Percentiles rank a stretch among this genome's conserved stretches.
phyloP scores from a whole-genome alignment of 768 basidiomycete species.

The Pleurotus tuber-regium region DNA sequence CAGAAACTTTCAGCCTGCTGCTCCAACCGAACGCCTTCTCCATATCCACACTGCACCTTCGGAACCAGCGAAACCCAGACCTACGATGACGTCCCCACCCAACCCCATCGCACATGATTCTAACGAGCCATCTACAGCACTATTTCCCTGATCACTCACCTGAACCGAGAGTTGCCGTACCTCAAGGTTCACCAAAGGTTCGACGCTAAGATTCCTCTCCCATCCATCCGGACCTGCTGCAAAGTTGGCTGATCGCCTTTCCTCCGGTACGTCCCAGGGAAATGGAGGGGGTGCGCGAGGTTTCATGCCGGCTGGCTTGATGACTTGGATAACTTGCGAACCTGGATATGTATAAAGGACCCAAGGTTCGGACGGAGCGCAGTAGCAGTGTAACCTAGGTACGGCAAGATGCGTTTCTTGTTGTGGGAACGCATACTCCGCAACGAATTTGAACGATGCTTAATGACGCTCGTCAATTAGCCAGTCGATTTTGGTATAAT shows the following conservation, averaged over 20 bases:
- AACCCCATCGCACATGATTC: slow-evolving; percentile 41
- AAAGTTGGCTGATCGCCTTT: slow-evolving; percentile 11
- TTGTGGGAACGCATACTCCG: slow-evolving; percentile 44
- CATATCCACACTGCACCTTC: slow-evolving; percentile 41
- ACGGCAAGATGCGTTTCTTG: slow-evolving; percentile 25
- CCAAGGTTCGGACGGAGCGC: slow-evolving; percentile 49
- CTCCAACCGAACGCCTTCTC: slow-evolving; percentile 12
- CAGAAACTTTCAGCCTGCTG: no score
- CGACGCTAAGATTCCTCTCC: not conserved
- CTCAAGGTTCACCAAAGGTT: not conserved
- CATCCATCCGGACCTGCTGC: not conserved
- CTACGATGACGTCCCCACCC: slow-evolving; percentile 39
- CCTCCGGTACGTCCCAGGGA: slow-evolving; percentile 29
- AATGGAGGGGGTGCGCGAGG: slow-evolving; percentile 42
- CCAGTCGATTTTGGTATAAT: not conserved
- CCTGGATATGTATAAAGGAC: slow-evolving; percentile 40
- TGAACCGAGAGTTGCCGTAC: slow-evolving; percentile 11
- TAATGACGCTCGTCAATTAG: not conserved
- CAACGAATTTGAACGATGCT: slow-evolving; percentile 69
- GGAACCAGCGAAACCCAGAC: slow-evolving; percentile 25
- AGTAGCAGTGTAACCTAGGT: slow-evolving; percentile 35
- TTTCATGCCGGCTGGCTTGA: slow-evolving; percentile 45
- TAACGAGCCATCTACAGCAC: slow-evolving; percentile 23
- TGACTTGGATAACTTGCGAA: slow-evolving; percentile 36
- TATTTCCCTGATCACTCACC: slow-evolving; percentile 11